Conservation (phyloP, 2,329 filamentous ascomycete species). For the Fusarium tuaranense region DNA sequence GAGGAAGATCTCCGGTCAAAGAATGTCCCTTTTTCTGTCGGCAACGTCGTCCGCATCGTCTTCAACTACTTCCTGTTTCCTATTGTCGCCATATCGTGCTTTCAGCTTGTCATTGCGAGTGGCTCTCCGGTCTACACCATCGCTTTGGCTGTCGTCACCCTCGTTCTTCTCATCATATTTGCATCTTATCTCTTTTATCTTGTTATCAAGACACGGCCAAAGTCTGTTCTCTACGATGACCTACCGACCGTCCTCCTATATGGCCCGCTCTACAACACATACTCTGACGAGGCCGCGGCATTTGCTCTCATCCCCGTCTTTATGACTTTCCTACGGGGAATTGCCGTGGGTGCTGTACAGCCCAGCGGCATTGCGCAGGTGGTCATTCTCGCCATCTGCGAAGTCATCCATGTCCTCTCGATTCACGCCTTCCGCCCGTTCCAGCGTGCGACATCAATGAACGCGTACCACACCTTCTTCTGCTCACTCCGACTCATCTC, state of each 20-base stretch:
- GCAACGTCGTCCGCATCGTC: slow-evolving; percentile 84
- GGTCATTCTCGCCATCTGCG: slow-evolving; percentile 91
- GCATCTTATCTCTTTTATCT: slow-evolving; percentile 83
- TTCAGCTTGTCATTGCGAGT: slow-evolving; percentile 84
- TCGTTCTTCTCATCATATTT: slow-evolving; percentile 79
- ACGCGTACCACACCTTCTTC: slow-evolving; percentile 91
- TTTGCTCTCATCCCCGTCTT: slow-evolving; percentile 91
- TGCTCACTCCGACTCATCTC: slow-evolving; percentile 80
- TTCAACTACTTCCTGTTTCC: slow-evolving; percentile 95
- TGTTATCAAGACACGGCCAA: slow-evolving; percentile 83
- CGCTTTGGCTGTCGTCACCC: slow-evolving; percentile 78
- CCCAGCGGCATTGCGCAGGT: slow-evolving; percentile 93
- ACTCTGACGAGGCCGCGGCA: slow-evolving; percentile 90
- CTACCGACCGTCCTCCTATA: slow-evolving; percentile 89
- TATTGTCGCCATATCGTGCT: slow-evolving; percentile 87
- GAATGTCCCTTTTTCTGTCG: slow-evolving; percentile 87
- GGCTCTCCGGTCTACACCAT: slow-evolving; percentile 78
- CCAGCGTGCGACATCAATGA: slow-evolving; percentile 94
- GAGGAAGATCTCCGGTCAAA: slow-evolving; percentile 92
- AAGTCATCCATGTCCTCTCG: slow-evolving; percentile 89
- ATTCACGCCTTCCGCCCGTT: slow-evolving; percentile 92
- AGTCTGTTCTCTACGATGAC: slow-evolving; percentile 92
- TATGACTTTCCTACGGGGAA: slow-evolving; percentile 85
- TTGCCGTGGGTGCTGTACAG: slow-evolving; percentile 93
- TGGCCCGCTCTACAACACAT: slow-evolving; percentile 96